Conservation (phyloP, 2,329 filamentous ascomycete species). For the Tetracladium maxilliforme region DNA sequence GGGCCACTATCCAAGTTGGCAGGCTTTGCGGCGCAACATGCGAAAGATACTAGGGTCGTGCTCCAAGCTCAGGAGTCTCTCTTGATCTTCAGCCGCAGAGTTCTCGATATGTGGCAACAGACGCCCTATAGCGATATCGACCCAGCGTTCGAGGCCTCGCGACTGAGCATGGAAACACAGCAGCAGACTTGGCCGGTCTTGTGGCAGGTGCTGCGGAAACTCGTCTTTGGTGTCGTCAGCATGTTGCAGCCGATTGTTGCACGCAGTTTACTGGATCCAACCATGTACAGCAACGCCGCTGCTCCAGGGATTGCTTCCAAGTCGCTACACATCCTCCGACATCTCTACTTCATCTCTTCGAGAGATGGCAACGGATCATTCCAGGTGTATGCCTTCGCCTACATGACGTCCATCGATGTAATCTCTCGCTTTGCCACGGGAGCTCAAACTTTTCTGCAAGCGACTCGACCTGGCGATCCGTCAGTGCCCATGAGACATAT, state of each 20-base stretch:
- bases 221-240: constrained; percentile 50
- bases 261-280: constrained; percentile 38
- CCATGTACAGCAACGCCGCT: constrained; percentile 30
- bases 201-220: constrained; percentile 49
- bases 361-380: constrained; percentile 48
- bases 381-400: constrained; percentile 56
- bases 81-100: constrained; percentile 39
- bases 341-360: constrained; percentile 56
- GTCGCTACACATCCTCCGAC: constrained; percentile 45
- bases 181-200: constrained; percentile 43
- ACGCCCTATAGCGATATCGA: constrained; percentile 56
- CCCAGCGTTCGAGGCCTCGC: constrained; percentile 38
- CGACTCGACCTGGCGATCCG: constrained; percentile 32
- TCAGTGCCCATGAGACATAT: constrained; percentile 44
- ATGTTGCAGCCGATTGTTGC: constrained; percentile 43
- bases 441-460: constrained; percentile 39
- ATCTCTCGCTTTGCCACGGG: constrained; percentile 44
- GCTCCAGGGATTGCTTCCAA: constrained; percentile 46
- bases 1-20: constrained; percentile 48
- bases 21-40: constrained; percentile 44
- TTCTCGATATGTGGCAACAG: constrained; percentile 51
- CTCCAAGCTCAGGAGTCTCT: constrained; percentile 34
- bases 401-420: constrained; percentile 54
- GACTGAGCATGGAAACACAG: constrained; percentile 40
- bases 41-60: constrained; percentile 25